Evolutionary conservation across 2,329 filamentous ascomycete species (phyloP).

Genomic region (Curvularia lunata): DNA sequence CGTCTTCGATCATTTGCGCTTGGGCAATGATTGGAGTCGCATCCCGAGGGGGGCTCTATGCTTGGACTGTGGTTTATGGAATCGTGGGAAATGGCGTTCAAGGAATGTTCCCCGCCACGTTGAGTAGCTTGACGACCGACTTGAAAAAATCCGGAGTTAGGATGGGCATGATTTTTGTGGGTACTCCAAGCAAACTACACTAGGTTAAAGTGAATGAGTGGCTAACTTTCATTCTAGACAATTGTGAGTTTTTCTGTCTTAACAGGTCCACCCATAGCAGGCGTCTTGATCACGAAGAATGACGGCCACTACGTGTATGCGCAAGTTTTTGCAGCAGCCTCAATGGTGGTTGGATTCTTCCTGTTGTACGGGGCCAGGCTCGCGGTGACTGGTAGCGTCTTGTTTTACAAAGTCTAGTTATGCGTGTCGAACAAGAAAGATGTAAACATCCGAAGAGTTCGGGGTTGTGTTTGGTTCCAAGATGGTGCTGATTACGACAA

Average conservation of each 20-base stretch:
- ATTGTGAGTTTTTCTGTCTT: slow-evolving; percentile 36
- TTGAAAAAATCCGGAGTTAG: slow-evolving; percentile 52
- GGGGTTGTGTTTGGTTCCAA: background rate
- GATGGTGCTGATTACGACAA: background rate
- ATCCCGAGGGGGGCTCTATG: slow-evolving; percentile 45
- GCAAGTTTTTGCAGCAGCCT: slow-evolving; percentile 47
- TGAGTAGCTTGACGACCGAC: slow-evolving; percentile 54
- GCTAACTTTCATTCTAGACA: background rate
- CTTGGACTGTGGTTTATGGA: slow-evolving; percentile 56
- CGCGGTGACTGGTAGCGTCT: background rate
- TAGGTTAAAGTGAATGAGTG: background rate
- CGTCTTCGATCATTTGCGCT: slow-evolving; percentile 53
- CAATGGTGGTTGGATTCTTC: background rate
- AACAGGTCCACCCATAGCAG: slow-evolving; percentile 38
- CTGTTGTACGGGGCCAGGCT: background rate
- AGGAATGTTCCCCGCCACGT: slow-evolving; percentile 52
- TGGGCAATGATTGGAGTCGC: slow-evolving; percentile 52
- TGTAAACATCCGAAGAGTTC: background rate
- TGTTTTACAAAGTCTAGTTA: background rate
- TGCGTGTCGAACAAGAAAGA: background rate
- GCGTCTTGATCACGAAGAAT: slow-evolving; percentile 44
- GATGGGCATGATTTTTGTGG: slow-evolving; percentile 52
- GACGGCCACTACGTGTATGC: slow-evolving; percentile 51
- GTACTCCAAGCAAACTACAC: background rate
- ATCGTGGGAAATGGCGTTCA: slow-evolving; percentile 57